Conservation (phyloP, 2,329 filamentous ascomycete genomes). For the Colletotrichum endophyticum region DNA sequence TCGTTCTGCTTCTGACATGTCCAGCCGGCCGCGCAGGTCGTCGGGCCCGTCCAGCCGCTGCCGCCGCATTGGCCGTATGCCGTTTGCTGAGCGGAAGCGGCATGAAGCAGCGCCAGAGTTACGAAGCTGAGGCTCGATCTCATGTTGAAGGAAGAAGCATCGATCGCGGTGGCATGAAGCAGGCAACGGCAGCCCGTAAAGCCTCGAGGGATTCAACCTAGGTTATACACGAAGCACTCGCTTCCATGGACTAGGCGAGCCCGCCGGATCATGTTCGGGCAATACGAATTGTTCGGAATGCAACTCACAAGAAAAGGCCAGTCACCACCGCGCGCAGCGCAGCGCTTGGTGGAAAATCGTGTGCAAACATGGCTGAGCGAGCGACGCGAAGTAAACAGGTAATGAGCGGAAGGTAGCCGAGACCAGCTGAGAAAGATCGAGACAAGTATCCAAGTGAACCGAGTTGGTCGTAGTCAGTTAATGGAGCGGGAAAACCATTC, state of each 20-base stretch:
- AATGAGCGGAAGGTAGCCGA: neutral
- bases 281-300: neutral
- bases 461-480: neutral
- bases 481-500: neutral
- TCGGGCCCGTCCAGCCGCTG: slow-evolving; percentile 8
- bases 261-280: neutral
- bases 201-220: neutral
- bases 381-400: neutral
- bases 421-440: neutral
- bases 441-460: neutral
- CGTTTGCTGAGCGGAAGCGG: neutral
- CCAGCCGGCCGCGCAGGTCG: slow-evolving; percentile 10
- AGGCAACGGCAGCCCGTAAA: no score
- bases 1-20: slow-evolving; percentile 8
- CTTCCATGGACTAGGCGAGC: neutral
- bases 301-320: neutral
- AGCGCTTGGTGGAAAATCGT: slow-evolving; percentile 1
- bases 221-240: neutral
- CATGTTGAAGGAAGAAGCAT: neutral
- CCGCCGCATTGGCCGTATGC: slow-evolving; percentile 19
- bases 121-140: neutral
- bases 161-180: neutral
- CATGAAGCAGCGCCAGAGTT: neutral
- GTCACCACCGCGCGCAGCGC: neutral
- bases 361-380: neutral